These are phyloP conservation scores for Thalassiosira mediterranea DNA, from an alignment of 352 stramenopile genomes.

Conservation along the genomic window DNA sequence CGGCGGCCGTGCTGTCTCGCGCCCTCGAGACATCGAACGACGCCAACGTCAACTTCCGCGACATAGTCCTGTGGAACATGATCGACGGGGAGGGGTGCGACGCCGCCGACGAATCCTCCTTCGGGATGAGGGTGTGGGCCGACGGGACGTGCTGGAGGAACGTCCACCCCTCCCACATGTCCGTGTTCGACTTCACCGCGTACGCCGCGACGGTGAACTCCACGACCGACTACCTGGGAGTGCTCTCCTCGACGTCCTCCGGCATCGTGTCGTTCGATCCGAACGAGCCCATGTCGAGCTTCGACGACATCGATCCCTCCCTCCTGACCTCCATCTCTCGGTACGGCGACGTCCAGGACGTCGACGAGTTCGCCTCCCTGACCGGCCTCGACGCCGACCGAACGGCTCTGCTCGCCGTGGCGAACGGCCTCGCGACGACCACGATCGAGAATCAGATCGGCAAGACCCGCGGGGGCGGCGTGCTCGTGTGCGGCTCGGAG, in stretches of 20 bases:
- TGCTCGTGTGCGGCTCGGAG: slow-evolving; percentile 47
- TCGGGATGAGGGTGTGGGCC: slow-evolving; percentile 15
- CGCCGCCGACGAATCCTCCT: background rate
- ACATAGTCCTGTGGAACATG: slow-evolving; percentile 19
- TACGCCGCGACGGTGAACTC: slow-evolving; percentile 18
- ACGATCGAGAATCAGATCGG: slow-evolving; percentile 18
- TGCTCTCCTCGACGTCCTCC: background rate
- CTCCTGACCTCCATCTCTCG: no score
- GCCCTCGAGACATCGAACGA: slow-evolving; percentile 55
- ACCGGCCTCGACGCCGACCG: slow-evolving; percentile 41
- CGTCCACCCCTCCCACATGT: slow-evolving; percentile 61
- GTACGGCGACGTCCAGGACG: slow-evolving; percentile 55
- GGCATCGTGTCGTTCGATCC: background rate
- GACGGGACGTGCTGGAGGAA: slow-evolving; percentile 61
- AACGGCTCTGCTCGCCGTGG: slow-evolving; percentile 15
- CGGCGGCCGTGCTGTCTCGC: slow-evolving; percentile 23
- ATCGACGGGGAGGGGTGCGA: slow-evolving; percentile 6
- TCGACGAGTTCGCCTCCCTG: slow-evolving; percentile 54
- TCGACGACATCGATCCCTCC: background rate
- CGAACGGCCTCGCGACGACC: slow-evolving; percentile 1
- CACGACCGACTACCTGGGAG: background rate
- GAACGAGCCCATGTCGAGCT: background rate
- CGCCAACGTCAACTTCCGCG: slow-evolving; percentile 9
- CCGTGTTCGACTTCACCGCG: slow-evolving; percentile 58
- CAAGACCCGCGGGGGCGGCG: slow-evolving; percentile 4